phyloP scores from a whole-genome alignment of 805 yeast species.

The Wickerhamiella vanderwaltii region DNA sequence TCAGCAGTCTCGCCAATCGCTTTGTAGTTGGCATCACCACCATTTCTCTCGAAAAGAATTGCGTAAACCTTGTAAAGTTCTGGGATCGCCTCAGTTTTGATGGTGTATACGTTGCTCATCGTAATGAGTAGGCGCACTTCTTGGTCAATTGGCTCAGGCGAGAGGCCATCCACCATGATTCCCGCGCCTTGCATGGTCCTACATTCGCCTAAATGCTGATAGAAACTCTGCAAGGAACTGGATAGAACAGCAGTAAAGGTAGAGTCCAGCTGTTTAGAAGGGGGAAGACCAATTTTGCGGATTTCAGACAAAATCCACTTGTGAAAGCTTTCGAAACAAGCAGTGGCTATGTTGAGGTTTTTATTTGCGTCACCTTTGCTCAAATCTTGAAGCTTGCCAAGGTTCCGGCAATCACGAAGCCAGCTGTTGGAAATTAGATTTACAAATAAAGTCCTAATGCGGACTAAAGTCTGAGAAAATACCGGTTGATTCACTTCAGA shows the following conservation, averaged over 20 bases:
- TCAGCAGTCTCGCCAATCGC: constrained; percentile 26
- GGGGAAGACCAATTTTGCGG: background rate
- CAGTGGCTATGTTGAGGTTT: constrained; percentile 28
- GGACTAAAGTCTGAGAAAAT: constrained; percentile 11
- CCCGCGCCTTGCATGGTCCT: background rate
- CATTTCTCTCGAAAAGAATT: constrained; percentile 6
- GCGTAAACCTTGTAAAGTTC: constrained; percentile 23
- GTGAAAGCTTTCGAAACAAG: constrained; percentile 30
- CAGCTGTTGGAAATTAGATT: constrained; percentile 40
- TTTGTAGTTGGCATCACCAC: background rate
- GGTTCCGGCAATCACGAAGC: constrained; percentile 36
- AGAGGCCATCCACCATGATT: constrained; percentile 22
- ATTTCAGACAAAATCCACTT: constrained; percentile 16
- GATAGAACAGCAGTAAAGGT: background rate
- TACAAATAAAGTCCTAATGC: constrained; percentile 34
- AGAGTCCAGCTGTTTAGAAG: background rate
- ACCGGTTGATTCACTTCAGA: constrained; percentile 28
- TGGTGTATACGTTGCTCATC: constrained; percentile 40
- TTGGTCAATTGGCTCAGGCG: constrained; percentile 34
- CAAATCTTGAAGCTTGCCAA: constrained; percentile 34
- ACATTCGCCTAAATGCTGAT: background rate
- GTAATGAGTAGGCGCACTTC: constrained; percentile 42
- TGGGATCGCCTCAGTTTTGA: constrained; percentile 38
- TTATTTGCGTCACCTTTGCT: constrained; percentile 27
- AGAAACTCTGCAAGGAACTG: constrained; percentile 3